Evolutionary conservation across 768 basidiomycete genomes (phyloP).

Genomic region (Steccherinum ochraceum): DNA sequence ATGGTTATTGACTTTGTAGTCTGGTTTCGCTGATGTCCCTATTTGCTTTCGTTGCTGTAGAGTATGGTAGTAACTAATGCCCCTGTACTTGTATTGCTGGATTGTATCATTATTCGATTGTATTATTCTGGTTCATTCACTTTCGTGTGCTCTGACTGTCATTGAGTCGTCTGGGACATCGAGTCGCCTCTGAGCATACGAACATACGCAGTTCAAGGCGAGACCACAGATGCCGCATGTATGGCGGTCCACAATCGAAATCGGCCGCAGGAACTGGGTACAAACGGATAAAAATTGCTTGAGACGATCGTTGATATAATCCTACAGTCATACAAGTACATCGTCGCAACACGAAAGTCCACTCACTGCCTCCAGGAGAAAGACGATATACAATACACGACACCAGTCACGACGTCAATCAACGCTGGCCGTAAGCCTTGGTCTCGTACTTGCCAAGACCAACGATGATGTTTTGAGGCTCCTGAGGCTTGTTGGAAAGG

Average conservation of each 20-base stretch:
- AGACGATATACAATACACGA: not conserved
- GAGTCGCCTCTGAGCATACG: too few relatives aligned
- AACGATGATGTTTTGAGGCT: conserved; percentile 75
- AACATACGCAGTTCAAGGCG: too few relatives aligned
- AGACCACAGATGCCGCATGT: too few relatives aligned
- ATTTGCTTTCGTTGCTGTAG: not conserved
- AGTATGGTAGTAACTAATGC: not conserved
- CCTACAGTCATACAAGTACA: too few relatives aligned
- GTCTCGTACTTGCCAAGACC: conserved; percentile 32
- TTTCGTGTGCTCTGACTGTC: too few relatives aligned
- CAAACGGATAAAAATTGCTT: too few relatives aligned
- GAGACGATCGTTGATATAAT: too few relatives aligned
- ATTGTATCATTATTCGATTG: not conserved
- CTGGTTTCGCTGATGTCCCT: too few relatives aligned
- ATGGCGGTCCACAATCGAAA: too few relatives aligned
- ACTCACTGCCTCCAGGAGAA: not conserved
- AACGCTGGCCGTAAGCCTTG: conserved; percentile 40
- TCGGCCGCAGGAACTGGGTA: too few relatives aligned
- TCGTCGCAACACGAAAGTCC: too few relatives aligned
- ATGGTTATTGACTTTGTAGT: conserved; percentile 7
- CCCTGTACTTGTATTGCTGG: not conserved
- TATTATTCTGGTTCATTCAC: not conserved
- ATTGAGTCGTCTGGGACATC: too few relatives aligned
- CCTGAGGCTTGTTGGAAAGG: conserved; percentile 53
- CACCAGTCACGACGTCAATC: conserved; percentile 13